Evolutionary conservation across 371 early-diverging fungal genomes (phyloP), one percentile per base, ranked within the genome.

Genomic region (Gilbertella persicaria): DNA sequence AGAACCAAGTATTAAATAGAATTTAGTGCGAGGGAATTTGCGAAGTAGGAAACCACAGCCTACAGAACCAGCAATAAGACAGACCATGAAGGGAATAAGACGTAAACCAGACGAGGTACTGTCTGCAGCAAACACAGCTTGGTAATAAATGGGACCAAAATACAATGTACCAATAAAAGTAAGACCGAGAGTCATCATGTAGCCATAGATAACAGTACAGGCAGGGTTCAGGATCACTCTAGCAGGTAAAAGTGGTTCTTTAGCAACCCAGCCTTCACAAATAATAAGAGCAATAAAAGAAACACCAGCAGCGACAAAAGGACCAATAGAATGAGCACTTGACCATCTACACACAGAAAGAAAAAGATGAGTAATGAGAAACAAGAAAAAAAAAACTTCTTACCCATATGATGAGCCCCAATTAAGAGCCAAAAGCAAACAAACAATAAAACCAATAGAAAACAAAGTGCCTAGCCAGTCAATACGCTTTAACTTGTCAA

Each of bases 111-210:
- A 73, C 16, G 54, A 21, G 0, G 66, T 73, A 38, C 69, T 68
- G 29, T 61, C 46, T 1, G 71, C 73, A 21, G 66, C 71, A 56
- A 62, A 77, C 0, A 73, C 74, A 45, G 71, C 30, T 44, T 77
- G 77, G 67, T 81, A 87, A 36, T 75, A 83, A 25, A 83, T 41
- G 3, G 91, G 84, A 9, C 86, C 74, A 64, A 88, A 90, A 60
- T 87, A 94, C 10, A 90, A 58, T 12, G 85, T 74, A 16, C 82
- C 79, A 44, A 88, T 82, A 54, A 90, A 87, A 19, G 79, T 63
- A 38, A 88, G 79, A 23, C 94, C 94, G 26, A 87, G 45, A 45
- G 76, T 80, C 58, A 89, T 79, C 19, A 60, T 64, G 24, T 64
- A 64, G 73, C 61, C 9, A 72, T 38, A 85, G 47, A 45, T 78